Evolutionary conservation across 345 rosid genomes (phyloP).

Genomic region (Syzygium aromaticum): DNA sequence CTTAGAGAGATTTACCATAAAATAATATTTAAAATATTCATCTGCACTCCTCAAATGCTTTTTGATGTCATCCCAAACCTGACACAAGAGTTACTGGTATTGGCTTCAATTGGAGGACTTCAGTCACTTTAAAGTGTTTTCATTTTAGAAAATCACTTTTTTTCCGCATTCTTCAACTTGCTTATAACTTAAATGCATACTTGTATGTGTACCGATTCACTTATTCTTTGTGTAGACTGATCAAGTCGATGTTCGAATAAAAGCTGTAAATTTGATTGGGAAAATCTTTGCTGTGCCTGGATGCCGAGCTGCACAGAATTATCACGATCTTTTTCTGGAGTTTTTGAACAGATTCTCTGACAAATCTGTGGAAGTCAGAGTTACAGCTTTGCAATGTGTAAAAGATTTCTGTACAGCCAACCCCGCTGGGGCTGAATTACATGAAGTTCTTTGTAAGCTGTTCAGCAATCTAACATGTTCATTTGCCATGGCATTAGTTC

Average conservation of each 20-base stretch:
- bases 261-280: conserved; percentile 74
- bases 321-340: conserved; percentile 58
- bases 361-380: conserved; percentile 85
- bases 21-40: conserved; percentile 58
- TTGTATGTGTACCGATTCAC: background rate
- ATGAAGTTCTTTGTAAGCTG: conserved; percentile 55
- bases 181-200: background rate
- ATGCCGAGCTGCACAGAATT: conserved; percentile 35
- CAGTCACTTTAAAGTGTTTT: background rate
- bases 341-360: conserved; percentile 84
- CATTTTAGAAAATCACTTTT: background rate
- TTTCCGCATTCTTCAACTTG: background rate
- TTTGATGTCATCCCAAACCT: conserved; percentile 60
- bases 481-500: background rate
- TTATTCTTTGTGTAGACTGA: conserved; percentile 42
- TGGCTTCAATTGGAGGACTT: background rate
- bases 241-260: conserved; percentile 86
- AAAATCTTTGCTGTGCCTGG: conserved; percentile 55
- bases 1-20: conserved; percentile 81
- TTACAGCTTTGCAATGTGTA: conserved; percentile 57
- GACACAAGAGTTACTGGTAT: conserved; percentile 74
- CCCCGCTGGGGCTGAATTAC: conserved; percentile 45
- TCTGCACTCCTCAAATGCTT: conserved; percentile 72
- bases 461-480: background rate
- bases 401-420: conserved; percentile 58